A percentile compares a stretch with the other conserved stretches of the same genome.
Conservation (phyloP, 805 yeast genomes). For the Ascoidea asiatica region DNA sequence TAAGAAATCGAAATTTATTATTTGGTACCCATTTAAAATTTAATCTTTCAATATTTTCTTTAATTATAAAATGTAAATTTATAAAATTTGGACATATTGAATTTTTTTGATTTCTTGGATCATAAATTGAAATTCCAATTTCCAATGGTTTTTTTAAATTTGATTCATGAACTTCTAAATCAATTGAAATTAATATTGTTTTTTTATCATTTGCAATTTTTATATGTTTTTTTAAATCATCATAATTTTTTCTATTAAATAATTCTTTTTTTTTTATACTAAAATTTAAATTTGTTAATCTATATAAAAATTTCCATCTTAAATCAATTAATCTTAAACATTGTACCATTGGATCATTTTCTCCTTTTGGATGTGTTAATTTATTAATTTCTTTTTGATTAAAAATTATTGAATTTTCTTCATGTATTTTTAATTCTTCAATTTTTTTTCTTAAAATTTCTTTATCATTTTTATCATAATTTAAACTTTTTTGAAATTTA, state of each 20-base stretch:
- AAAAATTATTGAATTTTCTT: no score
- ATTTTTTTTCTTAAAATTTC: no score
- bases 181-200: conserved; percentile 30
- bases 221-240: conserved; percentile 14
- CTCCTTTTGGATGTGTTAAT: no score
- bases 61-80: conserved; percentile 29
- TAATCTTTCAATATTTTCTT: conserved; percentile 24
- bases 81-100: conserved; percentile 20
- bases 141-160: conserved; percentile 33
- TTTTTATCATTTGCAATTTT: conserved; percentile 12
- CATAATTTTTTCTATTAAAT: not conserved
- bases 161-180: conserved; percentile 43
- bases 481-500: no score
- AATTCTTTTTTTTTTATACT: no score
- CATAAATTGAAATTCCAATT: conserved; percentile 43
- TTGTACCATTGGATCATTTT: no score
- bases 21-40: conserved; percentile 46
- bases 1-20: conserved; percentile 32
- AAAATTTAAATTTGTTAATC: no score
- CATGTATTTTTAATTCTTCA: no score
- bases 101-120: conserved; percentile 32
- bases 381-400: no score
- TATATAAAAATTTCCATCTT: no score
- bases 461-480: no score
- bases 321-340: no score